Conservation (phyloP, 176 grass and related monocot species). For the Hordeum marinum region DNA sequence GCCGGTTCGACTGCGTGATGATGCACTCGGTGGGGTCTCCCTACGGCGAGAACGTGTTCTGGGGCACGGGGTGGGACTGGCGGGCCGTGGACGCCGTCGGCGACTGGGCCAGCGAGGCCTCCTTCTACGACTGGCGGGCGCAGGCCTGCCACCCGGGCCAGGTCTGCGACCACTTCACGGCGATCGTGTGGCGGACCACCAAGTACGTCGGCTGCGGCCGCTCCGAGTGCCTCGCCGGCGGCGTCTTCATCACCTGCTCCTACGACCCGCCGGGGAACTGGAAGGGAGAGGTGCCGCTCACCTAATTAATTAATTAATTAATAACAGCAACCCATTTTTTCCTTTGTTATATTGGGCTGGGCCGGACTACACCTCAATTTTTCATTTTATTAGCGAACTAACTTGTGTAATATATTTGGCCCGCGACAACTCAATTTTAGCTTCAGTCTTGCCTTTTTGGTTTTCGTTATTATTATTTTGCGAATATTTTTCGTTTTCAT, state of each 20-base stretch:
- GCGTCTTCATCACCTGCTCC: slow-evolving; percentile 50
- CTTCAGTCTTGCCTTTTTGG: not conserved
- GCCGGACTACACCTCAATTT: too few species aligned
- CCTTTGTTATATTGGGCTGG: too few species aligned
- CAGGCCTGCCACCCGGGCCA: slow-evolving; percentile 34
- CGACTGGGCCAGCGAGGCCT: slow-evolving; percentile 36
- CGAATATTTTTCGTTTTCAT: too few species aligned
- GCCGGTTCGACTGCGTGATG: slow-evolving; percentile 38
- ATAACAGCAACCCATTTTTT: too few species aligned
- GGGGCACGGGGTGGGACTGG: slow-evolving; percentile 32
- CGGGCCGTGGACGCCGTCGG: slow-evolving; percentile 17
- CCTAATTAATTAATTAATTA: not conserved
- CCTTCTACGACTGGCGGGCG: slow-evolving; percentile 36
- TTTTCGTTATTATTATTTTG: too few species aligned
- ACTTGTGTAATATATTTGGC: not conserved
- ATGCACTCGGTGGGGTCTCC: slow-evolving; percentile 2
- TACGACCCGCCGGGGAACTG: slow-evolving; percentile 54
- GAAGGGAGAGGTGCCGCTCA: slow-evolving; percentile 43
- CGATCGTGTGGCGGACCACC: slow-evolving; percentile 47
- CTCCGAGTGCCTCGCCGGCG: slow-evolving; percentile 30
- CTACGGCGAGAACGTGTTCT: slow-evolving; percentile 56
- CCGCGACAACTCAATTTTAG: not conserved
- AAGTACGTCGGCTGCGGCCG: slow-evolving; percentile 40
- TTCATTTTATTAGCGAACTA: too few species aligned
- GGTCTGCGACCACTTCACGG: slow-evolving; percentile 58